Evolutionary conservation across 768 basidiomycete genomes (phyloP), one percentile per base, ranked within the genome.

Genomic region (Omphalotus guepiniiformis): DNA sequence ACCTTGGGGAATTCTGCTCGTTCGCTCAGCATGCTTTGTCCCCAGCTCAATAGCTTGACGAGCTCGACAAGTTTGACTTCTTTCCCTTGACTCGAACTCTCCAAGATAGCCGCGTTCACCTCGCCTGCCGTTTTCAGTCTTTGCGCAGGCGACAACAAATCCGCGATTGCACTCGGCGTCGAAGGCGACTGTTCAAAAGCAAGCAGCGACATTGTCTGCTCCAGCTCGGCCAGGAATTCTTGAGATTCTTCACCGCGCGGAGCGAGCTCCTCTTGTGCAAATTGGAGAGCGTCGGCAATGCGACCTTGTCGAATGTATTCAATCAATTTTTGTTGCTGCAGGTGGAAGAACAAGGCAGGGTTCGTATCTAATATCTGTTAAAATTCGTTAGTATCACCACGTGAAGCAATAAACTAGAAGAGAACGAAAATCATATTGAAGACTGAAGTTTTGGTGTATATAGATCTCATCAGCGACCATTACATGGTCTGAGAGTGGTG

Each of bases 271-370:
- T 82, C 78, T 57, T 97, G 92, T 2, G 96, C 96, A 70, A 98
- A 99, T 45, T 79, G 71, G 39, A 99, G 69, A 0, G 94, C 96
- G 34, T 90, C 85, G 5, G 72, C 66, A 51, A 93, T 80, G 23
- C 79, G 78, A 29, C 88, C 86, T 42, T 85, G 79, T 1, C 94
- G 88, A 55, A 98, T 96, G 55, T 79, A 83, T 65, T 99, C 96
- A 63, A 98, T 98, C 30, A 99, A 73, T 58, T 87, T 91, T 65
- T 96, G 93, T 53, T 97, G 93, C 57, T 97, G 93, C 9, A 99
- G 78, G 58, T 90, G 91, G 67, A 99, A 99, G 63, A 94, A 94
- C 42, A 99, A 70, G 9, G 82, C 81, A 6, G 92, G 90, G 64
- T 97, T 95, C 29, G 88, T 92, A 65, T 99, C 96, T 60, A 99